Evolutionary conservation across 345 rosid species (phyloP).

Genomic region (Eucalyptus regnans): DNA sequence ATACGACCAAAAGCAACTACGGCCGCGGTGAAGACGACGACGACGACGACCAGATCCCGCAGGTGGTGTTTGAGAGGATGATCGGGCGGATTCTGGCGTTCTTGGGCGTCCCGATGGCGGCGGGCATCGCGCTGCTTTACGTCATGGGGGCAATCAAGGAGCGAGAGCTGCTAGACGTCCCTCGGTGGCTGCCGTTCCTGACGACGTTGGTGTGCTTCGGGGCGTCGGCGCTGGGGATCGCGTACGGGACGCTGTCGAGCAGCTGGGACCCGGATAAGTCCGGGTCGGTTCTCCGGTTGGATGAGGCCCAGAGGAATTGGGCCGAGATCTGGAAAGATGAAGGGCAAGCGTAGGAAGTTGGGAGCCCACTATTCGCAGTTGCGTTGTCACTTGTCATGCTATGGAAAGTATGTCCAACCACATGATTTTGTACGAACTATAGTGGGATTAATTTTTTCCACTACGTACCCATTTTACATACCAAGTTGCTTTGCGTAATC

Average conservation of each 20-base stretch:
- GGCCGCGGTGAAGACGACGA: neutral
- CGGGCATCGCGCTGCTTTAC: conserved; percentile 1
- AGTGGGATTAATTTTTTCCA: neutral
- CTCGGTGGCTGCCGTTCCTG: conserved; percentile 44
- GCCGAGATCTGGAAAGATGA: conserved; percentile 78
- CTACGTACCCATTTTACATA: neutral
- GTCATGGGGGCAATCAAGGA: conserved; percentile 13
- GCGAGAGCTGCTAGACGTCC: conserved; percentile 37
- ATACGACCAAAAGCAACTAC: neutral
- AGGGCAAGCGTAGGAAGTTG: neutral
- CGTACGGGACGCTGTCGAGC: conserved; percentile 68
- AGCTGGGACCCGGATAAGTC: conserved; percentile 53
- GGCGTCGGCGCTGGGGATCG: conserved; percentile 54
- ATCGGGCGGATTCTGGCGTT: neutral
- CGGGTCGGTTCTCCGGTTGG: conserved; percentile 55
- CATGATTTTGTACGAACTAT: neutral
- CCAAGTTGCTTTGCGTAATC: neutral
- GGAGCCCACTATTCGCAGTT: neutral
- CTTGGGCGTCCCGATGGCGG: conserved; percentile 4
- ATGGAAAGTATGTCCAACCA: neutral
- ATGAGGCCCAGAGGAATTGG: conserved; percentile 63
- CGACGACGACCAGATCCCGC: neutral
- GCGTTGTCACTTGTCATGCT: neutral
- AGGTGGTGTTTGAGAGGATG: conserved; percentile 2
- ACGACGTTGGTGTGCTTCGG: conserved; percentile 51